Base-by-base conservation (phyloP, 2,329 filamentous ascomycete genomes). In the Calycina marina region DNA sequence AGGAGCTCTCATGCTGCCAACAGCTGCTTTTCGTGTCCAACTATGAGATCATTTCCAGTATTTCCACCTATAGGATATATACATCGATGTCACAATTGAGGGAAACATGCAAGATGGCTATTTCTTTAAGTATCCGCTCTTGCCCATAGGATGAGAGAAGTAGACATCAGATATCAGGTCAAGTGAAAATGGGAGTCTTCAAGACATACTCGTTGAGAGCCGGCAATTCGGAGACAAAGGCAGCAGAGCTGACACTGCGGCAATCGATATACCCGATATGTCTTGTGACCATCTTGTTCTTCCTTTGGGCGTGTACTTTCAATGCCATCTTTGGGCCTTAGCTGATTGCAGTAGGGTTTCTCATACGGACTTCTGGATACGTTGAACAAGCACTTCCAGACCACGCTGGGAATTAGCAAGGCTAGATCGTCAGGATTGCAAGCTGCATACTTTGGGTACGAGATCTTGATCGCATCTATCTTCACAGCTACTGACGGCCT, bases 341-440 rank as follows among this genome's bases (percentile, higher is more conserved):
- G 8, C 25, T 28, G 25, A 28, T 14, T 22, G 14, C 6, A 22
- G 6, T 86, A 83, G 83, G 85, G 85, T 0, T 77, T 92, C 37
- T 84, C 83, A 0, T 93, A 93, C 44, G 85, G 85, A 1, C 65
- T 93, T 3, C 62, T 93, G 4, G 82, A 88, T 48, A 79, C 77
- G 0, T 66, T 93, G 20, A 93, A 93, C 50, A 68, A 67, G 14
- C 76, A 72, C 14, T 74, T 83, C 32, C 74, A 77, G 27, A 50
- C 58, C 11, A 68, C 81, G 4, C 67, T 75, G 10, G 45, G 64
- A 16, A 47, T 47, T 64, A 67, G 63, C 0, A 54, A 62, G 2
- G 65, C 71, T 4, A 58, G 81, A 5, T 76, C 73, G 1, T 64
- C 83, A 24, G 80, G 77, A 4, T 30, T 46, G 10, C 69, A 25